Base-by-base conservation (phyloP, 352 stramenopile genomes). In the Globisporangium alternatum region DNA sequence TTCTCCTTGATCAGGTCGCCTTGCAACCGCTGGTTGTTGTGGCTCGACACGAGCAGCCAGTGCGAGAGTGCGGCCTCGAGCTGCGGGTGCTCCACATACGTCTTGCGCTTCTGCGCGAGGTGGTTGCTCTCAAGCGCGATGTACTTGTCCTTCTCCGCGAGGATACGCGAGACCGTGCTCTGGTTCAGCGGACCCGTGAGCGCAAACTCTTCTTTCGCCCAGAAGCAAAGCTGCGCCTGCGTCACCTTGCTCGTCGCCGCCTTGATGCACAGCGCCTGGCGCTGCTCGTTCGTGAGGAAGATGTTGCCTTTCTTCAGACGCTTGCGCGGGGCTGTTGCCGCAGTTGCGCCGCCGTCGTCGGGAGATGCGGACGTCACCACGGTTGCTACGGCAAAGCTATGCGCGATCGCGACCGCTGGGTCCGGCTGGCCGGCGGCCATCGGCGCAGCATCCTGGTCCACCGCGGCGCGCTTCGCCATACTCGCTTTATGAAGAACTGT, bases 1-100 rank as follows among this genome's bases (percentile, higher is more conserved):
- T 74, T 74, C 35, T 74, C 68, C 53, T 74, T 71, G 65, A 74
- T 74, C n/a, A 64, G 33, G 35, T 74, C 65, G 21, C 68, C 68
- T n/a, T 66, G 63, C 31, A 74, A 47, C 53, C 67, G 66, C 47
- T 59, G 54, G 19, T 61, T 60, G 43, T 64, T 60, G 64, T 74
- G 68, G 48, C 67, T 68, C n/a, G 55, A 47, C 21, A 70, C 63
- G n/a, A 73, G 57, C 21, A 74, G 64, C 68, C 68, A 74, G 55
- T 74, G 66, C 19, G 65, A 59, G 17, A 74, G 65, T 43, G 64
- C 68, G 25, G 64, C 55, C 37, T 74, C 68, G 28, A 74, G 67
- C 33, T 69, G 64, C 48, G 68, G 51, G 60, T 71, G 47, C 33
- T 67, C 68, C 41, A 68, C 64, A 49, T 56, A 71, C 54, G 58